Percentiles rank a stretch among this genome's conserved stretches.
phyloP scores from a whole-genome alignment of 1,139 yeast species.

The Taphrina pruni region DNA sequence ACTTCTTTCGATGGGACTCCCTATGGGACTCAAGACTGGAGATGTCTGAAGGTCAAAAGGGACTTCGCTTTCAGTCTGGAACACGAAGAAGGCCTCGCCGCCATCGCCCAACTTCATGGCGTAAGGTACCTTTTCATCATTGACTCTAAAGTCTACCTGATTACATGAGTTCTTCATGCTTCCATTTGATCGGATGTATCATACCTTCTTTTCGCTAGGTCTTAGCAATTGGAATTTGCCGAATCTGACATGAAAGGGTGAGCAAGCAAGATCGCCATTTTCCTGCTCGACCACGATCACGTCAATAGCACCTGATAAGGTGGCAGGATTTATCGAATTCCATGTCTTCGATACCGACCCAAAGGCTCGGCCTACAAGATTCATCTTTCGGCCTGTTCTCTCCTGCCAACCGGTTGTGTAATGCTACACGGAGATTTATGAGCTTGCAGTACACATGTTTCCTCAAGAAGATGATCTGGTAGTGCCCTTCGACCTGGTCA shows the following conservation, averaged over 20 bases:
- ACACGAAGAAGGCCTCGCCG: slow-evolving; percentile 97
- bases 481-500: too few relatives aligned
- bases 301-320: slow-evolving; percentile 91
- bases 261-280: slow-evolving; percentile 79
- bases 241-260: slow-evolving; percentile 95
- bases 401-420: background rate
- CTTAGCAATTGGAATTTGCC: slow-evolving; percentile 90
- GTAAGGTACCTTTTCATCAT: slow-evolving; percentile 77
- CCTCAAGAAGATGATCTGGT: background rate
- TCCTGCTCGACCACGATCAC: slow-evolving; percentile 95
- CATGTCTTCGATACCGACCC: slow-evolving; percentile 77
- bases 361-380: slow-evolving; percentile 37
- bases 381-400: slow-evolving; percentile 11
- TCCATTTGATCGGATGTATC: background rate
- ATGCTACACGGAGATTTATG: background rate
- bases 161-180: background rate
- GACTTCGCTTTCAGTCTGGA: slow-evolving; percentile 76
- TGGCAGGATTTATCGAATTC: slow-evolving; percentile 85
- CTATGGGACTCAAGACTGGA: slow-evolving; percentile 83
- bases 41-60: slow-evolving; percentile 85
- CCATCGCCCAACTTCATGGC: slow-evolving; percentile 98
- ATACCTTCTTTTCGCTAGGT: slow-evolving; percentile 87
- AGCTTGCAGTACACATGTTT: slow-evolving; percentile 1
- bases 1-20: slow-evolving; percentile 46
- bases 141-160: slow-evolving; percentile 69